Evolutionary conservation across 176 grass and related monocot species (phyloP).

Genomic region (Aegilops tauschii): DNA sequence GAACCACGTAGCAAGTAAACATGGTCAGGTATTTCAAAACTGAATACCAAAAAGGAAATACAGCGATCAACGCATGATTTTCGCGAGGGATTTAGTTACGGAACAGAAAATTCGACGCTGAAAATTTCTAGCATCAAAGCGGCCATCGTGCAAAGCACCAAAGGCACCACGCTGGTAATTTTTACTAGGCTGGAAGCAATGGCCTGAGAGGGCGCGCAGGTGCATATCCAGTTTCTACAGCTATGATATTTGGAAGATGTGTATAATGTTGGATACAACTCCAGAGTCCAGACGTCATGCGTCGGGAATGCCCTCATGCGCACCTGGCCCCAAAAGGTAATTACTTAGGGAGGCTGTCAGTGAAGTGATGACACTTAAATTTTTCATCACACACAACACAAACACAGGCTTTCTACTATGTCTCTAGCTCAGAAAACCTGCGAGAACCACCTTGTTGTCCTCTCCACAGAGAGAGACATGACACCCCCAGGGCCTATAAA

Average conservation of each 20-base stretch:
- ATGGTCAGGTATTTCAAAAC: not conserved
- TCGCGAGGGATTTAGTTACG: too few species aligned
- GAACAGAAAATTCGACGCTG: not conserved
- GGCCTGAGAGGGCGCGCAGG: not conserved
- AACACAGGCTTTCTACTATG: slow-evolving; percentile 1
- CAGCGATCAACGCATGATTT: not conserved
- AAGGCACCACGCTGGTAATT: not conserved
- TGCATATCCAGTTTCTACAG: not conserved
- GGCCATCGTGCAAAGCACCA: not conserved
- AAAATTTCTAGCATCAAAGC: slow-evolving; percentile 5
- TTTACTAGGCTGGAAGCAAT: slow-evolving; percentile 5
- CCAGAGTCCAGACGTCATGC: not conserved
- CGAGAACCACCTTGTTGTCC: slow-evolving; percentile 32
- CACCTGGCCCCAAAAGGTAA: not conserved
- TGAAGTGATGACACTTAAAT: not conserved
- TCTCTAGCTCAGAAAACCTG: slow-evolving; percentile 7
- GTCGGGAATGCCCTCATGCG: not conserved
- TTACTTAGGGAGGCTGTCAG: not conserved
- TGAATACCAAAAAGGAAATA: not conserved
- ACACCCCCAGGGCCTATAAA: slow-evolving; percentile 39
- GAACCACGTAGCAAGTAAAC: not conserved
- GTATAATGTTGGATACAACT: not conserved
- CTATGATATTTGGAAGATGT: not conserved
- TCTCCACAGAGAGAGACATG: slow-evolving; percentile 15
- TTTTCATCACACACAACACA: not conserved